Evolutionary conservation across 2,329 filamentous ascomycete species (phyloP), one percentile per base, ranked within the genome.

Genomic region (Dactylellina cionopaga): DNA sequence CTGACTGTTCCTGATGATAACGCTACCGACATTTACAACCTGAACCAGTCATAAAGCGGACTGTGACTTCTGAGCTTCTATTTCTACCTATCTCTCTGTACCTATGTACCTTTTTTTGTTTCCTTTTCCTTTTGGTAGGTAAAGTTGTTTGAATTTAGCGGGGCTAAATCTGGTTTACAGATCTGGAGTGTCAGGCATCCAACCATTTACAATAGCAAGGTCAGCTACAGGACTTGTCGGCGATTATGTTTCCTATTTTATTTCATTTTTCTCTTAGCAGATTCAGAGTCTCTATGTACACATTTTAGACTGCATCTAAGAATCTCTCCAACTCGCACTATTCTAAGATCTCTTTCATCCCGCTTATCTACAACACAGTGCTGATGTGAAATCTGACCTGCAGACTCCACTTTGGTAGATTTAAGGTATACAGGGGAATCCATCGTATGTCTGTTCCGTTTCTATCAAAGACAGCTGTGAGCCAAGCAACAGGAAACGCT

Each of bases 1-100:
- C 78, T 87, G 1, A 82, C 66, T 7, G 60, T 73, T 6, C 69
- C 69, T 2, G 66, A 71, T 33, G 66, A 71, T 24, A 35, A 71
- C 17, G 24, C 66, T 39, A 64, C 66, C 31, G 58, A 59, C 5
- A 71, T 71, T 7, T 71, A 64, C 44, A 13, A 71, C n/a, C 33
- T 71, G 31, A 27, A 52, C 25, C 27, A 51, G 27, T 6, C 22
- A 49, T 13, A 19, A 29, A 31, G 22, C 3, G 10, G 24, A 60
- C 6, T 58, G 25, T 43, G 35, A 43, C 33, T 27, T 56, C 25
- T 25, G 24, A 15, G 17, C 6, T 11, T 47, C 11, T 44, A 37
- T 37, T 15, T 27, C 6, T 24, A 37, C 22, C 31, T 51, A 33
- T 17, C 27, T 51, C 6, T 17, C 7, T 51, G 25, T 51, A 51